Conservation (phyloP, 2,329 filamentous ascomycete species). For the Boeremia exigua region DNA sequence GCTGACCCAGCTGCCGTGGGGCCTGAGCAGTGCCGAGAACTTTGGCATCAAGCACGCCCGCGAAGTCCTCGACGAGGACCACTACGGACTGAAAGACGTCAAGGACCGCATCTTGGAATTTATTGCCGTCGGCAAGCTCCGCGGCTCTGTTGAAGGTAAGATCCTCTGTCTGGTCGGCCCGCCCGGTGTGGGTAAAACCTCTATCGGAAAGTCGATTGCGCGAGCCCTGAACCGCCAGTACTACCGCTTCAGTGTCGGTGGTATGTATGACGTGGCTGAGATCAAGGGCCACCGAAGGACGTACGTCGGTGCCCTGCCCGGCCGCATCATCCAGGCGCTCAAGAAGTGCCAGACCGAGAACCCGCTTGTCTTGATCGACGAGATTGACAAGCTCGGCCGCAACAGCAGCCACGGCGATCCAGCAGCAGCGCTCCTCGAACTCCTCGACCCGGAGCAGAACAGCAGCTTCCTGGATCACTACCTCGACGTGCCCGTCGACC, state of each 20-base stretch:
- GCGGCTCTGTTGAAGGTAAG: slow-evolving; percentile 96
- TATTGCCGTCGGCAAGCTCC: slow-evolving; percentile 95
- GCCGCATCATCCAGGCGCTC: slow-evolving; percentile 94
- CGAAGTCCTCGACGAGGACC: slow-evolving; percentile 91
- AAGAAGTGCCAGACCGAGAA: slow-evolving; percentile 99
- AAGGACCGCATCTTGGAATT: slow-evolving; percentile 98
- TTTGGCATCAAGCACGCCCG: slow-evolving; percentile 93
- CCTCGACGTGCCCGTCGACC: slow-evolving; percentile 95
- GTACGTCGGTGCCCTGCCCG: slow-evolving; percentile 93
- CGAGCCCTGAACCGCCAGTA: slow-evolving; percentile 94
- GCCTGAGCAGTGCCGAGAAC: slow-evolving; percentile 92
- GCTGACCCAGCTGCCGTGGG: slow-evolving; percentile 98
- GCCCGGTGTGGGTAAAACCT: slow-evolving; percentile 97
- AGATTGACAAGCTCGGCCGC: slow-evolving; percentile 96
- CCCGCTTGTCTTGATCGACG: slow-evolving; percentile 93
- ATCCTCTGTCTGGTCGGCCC: slow-evolving; percentile 97
- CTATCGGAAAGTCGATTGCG: slow-evolving; percentile 97
- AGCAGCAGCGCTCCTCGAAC: slow-evolving; percentile 87
- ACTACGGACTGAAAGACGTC: slow-evolving; percentile 96
- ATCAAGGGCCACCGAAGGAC: slow-evolving; percentile 98
- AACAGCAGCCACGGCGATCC: slow-evolving; percentile 92
- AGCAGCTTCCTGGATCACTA: slow-evolving; percentile 97
- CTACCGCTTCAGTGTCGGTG: slow-evolving; percentile 97
- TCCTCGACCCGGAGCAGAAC: slow-evolving; percentile 97
- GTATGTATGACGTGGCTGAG: slow-evolving; percentile 94